Evolutionary conservation across 73 alveolate species (phyloP).

Genomic region (Paramecium pentaurelia): DNA sequence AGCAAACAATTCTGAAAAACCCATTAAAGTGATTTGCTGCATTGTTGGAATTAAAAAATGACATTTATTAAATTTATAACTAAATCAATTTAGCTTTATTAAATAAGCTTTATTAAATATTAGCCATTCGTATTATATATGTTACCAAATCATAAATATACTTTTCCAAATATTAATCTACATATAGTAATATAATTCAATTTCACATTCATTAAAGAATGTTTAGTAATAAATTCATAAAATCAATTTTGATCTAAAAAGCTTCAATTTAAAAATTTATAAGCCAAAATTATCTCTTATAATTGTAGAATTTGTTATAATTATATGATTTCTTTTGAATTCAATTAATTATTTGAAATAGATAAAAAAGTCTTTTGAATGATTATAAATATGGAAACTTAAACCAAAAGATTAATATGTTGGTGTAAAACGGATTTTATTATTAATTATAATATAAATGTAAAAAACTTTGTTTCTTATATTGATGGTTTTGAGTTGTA

Average conservation of each 20-base stretch:
- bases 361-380: not conserved
- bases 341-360: not conserved
- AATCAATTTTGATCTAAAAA: not conserved
- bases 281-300: not conserved
- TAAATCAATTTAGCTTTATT: not conserved
- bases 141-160: no score
- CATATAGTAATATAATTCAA: no score
- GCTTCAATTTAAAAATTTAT: not conserved
- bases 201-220: no score
- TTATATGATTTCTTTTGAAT: not conserved
- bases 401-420: not conserved
- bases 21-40: not conserved
- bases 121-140: not conserved
- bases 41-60: not conserved
- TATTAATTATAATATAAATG: not conserved
- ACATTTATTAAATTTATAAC: not conserved
- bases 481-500: not conserved
- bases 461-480: not conserved
- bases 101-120: not conserved
- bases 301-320: not conserved
- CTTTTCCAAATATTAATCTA: no score
- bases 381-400: not conserved
- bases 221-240: no score
- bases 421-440: conserved; percentile 10
- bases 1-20: not conserved